These are phyloP conservation scores for Penicillium griseofulvum DNA, from an alignment of 2,329 filamentous ascomycete species.

Conservation along the genomic window DNA sequence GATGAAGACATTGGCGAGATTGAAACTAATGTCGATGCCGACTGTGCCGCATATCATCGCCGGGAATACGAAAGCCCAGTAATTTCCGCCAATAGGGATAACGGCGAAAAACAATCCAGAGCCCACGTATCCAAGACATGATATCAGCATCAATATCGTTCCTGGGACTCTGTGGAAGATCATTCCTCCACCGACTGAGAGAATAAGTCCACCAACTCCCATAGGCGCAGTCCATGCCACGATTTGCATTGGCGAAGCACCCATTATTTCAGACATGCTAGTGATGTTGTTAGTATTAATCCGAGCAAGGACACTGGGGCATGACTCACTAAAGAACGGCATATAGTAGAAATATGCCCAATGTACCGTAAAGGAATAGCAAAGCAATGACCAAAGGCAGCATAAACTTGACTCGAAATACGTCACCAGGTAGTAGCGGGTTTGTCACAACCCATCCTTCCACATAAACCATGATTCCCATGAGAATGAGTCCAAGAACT, in stretches of 20 bases:
- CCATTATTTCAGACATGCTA: slow-evolving; percentile 61
- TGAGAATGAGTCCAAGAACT: slow-evolving; percentile 59
- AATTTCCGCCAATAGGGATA: slow-evolving; percentile 56
- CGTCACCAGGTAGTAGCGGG: slow-evolving; percentile 66
- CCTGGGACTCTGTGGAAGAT: slow-evolving; percentile 66
- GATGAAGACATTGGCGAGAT: slow-evolving; percentile 73
- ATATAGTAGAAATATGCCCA: slow-evolving; percentile 69
- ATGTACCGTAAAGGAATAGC: slow-evolving; percentile 65
- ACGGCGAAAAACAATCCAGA: slow-evolving; percentile 63
- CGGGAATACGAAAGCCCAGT: slow-evolving; percentile 75
- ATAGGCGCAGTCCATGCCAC: slow-evolving; percentile 69
- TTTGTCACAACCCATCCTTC: slow-evolving; percentile 68
- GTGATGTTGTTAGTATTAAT: background rate
- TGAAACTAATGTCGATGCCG: slow-evolving; percentile 73
- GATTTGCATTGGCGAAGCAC: slow-evolving; percentile 59
- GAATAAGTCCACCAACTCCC: slow-evolving; percentile 64
- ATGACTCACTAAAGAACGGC: slow-evolving; percentile 62
- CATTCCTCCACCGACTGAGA: slow-evolving; percentile 62
- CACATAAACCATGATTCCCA: slow-evolving; percentile 64
- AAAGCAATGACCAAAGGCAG: slow-evolving; percentile 59
- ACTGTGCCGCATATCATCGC: slow-evolving; percentile 61
- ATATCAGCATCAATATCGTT: slow-evolving; percentile 61
- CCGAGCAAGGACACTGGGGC: too few relatives aligned
- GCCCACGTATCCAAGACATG: slow-evolving; percentile 58
- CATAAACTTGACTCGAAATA: slow-evolving; percentile 71